These are phyloP conservation scores for Parathielavia hyrcaniae DNA, from an alignment of 495 filamentous ascomycete genomes.

Conservation along the genomic window DNA sequence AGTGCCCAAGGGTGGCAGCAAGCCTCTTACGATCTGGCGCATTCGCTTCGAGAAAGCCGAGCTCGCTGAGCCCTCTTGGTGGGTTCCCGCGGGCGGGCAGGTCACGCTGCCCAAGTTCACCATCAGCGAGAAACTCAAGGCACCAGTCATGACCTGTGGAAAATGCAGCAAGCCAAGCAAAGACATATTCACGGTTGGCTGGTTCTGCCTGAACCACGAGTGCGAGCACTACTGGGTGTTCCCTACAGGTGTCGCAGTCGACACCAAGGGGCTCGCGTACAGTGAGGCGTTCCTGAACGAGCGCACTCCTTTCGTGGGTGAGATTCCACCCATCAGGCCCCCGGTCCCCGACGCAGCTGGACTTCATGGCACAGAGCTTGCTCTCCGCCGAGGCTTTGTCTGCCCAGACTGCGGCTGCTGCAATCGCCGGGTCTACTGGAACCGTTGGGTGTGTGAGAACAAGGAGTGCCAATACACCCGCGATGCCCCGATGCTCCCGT, in stretches of 20 bases:
- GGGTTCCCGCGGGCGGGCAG: conserved; percentile 32
- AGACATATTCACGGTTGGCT: conserved; percentile 48
- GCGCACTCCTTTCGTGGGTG: conserved; percentile 22
- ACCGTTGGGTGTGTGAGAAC: conserved; percentile 56
- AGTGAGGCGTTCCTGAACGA: conserved; percentile 52
- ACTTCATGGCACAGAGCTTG: conserved; percentile 33
- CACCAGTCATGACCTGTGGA: conserved; percentile 21
- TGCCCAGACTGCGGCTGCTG: conserved; percentile 66
- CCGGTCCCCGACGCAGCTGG: conserved; percentile 17
- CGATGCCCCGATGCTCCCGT: conserved; percentile 35
- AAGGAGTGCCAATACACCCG: conserved; percentile 45
- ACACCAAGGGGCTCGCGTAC: conserved; percentile 46
- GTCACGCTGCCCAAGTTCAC: background rate
- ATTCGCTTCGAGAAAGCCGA: conserved; percentile 69
- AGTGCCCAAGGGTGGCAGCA: conserved; percentile 11
- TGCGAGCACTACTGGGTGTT: conserved; percentile 58
- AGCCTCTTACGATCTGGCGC: conserved; percentile 44
- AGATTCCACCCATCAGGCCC: conserved; percentile 33
- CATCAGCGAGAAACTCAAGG: background rate
- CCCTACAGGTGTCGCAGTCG: conserved; percentile 18
- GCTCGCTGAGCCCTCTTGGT: conserved; percentile 59
- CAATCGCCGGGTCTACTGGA: conserved; percentile 56
- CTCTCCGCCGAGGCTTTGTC: conserved; percentile 53
- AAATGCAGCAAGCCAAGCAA: conserved; percentile 29
- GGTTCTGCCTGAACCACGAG: conserved; percentile 58